Evolutionary conservation across 2,329 filamentous ascomycete genomes (phyloP), one percentile per base, ranked within the genome.

Genomic region (Aspergillus sp.): DNA sequence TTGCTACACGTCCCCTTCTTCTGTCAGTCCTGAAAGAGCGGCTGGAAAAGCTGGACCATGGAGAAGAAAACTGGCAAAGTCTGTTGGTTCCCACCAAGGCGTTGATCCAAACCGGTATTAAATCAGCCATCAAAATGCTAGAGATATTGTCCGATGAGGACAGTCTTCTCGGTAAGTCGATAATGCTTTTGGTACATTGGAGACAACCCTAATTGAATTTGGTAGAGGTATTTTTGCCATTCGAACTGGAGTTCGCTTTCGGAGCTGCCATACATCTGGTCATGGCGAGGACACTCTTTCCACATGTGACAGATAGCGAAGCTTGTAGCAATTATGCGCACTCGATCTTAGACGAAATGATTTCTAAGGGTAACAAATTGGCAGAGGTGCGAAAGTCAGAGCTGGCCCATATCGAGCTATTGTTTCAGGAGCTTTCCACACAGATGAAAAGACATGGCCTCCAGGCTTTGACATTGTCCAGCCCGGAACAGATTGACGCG

Each of bases 21-120:
- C 57, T 72, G 0, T 70, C 67, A 0, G 61, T 70, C 0, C 54
- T 72, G 0, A 70, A 66, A 42, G 65, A 70, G 44, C 55, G 66
- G 3, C 48, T 69, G 0, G 62, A 68, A 0, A 61, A 57, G 5
- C 46, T 67, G 4, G 48, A 46, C 8, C 36, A 45, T 5, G 42
- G 44, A 9, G 39, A 29, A 19, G 44, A 44, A 39, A 45, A 47
- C 7, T 49, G 44, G 48, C 41, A 47, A 29, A 32, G 41, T 4
- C 27, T 49, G 5, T 9, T 49, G 9, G 5, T 30, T 2, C 61
- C 59, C 1, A 69, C 66, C 1, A 65, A 60, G 8, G 52, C 64
- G 0, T 46, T 72, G 0, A 69, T 72, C 5, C 64, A 62, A 0
- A 68, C 64, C 0, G 66, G 69, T 3, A 71, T 71, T 19, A 71